Conservation (phyloP, 148 eudicot species). For the Persicaria tinctoria region DNA sequence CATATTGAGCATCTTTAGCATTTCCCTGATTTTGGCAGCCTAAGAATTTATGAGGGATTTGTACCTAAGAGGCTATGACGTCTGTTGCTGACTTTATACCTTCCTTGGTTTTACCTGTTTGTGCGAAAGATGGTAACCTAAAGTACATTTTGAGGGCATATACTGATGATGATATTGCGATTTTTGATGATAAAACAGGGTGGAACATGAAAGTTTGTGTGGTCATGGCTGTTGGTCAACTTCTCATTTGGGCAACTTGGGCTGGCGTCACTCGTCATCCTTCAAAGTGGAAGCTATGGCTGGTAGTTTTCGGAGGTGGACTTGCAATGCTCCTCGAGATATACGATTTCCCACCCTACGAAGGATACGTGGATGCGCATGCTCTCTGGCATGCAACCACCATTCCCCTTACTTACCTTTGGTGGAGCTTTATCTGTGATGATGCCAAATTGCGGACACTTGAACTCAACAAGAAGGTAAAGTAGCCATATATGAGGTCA, state of each 20-base stretch:
- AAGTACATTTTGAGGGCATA: neutral
- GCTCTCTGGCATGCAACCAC: conserved; percentile 92
- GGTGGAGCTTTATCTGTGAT: conserved; percentile 93
- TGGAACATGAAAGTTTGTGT: conserved; percentile 95
- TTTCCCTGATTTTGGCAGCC: too few relatives aligned
- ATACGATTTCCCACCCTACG: conserved; percentile 75
- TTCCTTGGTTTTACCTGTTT: too few relatives aligned
- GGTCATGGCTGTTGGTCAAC: conserved; percentile 60
- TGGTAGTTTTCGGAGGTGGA: conserved; percentile 66
- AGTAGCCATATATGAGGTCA: conserved; percentile 24
- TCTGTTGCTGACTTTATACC: too few relatives aligned
- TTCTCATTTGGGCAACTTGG: conserved; percentile 76
- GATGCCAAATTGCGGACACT: conserved; percentile 61
- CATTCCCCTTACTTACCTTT: conserved; percentile 66
- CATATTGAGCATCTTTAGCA: too few relatives aligned
- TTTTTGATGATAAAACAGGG: conserved; percentile 30
- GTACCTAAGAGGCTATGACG: too few relatives aligned
- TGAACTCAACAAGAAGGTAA: conserved; percentile 51
- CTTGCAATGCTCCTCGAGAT: conserved; percentile 76
- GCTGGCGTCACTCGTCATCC: conserved; percentile 67
- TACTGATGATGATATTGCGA: neutral
- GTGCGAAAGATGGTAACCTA: neutral
- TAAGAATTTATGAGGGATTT: too few relatives aligned
- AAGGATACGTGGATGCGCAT: conserved; percentile 72
- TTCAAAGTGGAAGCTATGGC: conserved; percentile 76